Evolutionary conservation across 495 filamentous ascomycete species (phyloP).

Genomic region (Staphylotrichum longicolle): DNA sequence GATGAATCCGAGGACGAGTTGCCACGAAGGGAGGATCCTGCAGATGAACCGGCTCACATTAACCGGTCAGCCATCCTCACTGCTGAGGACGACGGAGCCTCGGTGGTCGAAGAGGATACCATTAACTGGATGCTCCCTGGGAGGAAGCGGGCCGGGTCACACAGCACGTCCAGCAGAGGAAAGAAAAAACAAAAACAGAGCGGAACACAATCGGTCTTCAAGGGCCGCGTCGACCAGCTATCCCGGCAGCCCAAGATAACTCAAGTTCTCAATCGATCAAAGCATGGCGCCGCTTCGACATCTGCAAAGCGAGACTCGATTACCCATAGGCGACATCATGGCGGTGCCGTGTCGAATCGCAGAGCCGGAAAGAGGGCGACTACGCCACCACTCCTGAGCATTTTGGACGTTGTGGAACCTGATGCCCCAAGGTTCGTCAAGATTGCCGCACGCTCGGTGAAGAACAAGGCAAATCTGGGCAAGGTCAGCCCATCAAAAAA

Average conservation of each 20-base stretch:
- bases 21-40: background rate
- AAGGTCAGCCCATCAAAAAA: slow-evolving; percentile 75
- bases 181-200: slow-evolving; percentile 34
- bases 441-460: slow-evolving; percentile 71
- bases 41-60: background rate
- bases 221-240: slow-evolving; percentile 27
- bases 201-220: slow-evolving; percentile 31
- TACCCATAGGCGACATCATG: slow-evolving; percentile 3
- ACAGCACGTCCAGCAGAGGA: slow-evolving; percentile 16
- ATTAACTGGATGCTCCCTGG: slow-evolving; percentile 55
- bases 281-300: slow-evolving; percentile 19
- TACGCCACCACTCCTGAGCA: slow-evolving; percentile 56
- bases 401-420: slow-evolving; percentile 68
- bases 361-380: slow-evolving; percentile 27
- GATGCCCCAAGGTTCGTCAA: slow-evolving; percentile 69
- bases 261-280: slow-evolving; percentile 38
- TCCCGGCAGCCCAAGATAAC: slow-evolving; percentile 48
- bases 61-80: slow-evolving; percentile 15
- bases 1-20: slow-evolving; percentile 40
- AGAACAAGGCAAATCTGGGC: slow-evolving; percentile 59
- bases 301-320: background rate
- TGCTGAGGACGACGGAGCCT: slow-evolving; percentile 38
- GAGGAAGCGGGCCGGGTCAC: slow-evolving; percentile 33
- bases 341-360: background rate
- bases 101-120: slow-evolving; percentile 51